Conservation (phyloP, 2,329 filamentous ascomycete genomes). For the Cladorrhinum sp. region DNA sequence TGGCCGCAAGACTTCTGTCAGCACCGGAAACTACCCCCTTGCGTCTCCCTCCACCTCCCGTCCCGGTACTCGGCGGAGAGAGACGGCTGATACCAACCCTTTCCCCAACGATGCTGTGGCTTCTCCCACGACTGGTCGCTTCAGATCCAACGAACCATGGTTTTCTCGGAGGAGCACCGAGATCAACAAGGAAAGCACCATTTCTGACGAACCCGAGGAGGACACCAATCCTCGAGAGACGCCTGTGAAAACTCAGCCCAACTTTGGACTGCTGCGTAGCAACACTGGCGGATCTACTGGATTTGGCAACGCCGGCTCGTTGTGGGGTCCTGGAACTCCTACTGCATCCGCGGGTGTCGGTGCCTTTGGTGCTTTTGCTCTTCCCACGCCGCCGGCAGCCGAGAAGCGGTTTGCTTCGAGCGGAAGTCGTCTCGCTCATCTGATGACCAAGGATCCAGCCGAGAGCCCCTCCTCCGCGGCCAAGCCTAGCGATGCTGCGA, state of each 20-base stretch:
- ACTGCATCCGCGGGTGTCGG: constrained; percentile 61
- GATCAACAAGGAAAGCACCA: constrained; percentile 43
- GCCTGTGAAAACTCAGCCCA: constrained; percentile 31
- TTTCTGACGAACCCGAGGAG: constrained; percentile 52
- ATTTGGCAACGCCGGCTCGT: constrained; percentile 42
- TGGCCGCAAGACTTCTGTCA: constrained; percentile 79
- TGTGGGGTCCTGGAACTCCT: constrained; percentile 52
- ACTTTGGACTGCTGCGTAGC: constrained; percentile 50
- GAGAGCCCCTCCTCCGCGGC: constrained; percentile 61
- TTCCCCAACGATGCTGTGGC: constrained; percentile 50
- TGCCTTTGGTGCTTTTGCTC: constrained; percentile 86
- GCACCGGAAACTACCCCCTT: constrained; percentile 64
- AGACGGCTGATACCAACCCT: constrained; percentile 70
- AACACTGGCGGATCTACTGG: constrained; percentile 50
- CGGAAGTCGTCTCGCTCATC: constrained; percentile 80
- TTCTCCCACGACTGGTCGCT: constrained; percentile 61
- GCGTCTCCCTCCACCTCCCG: constrained; percentile 71
- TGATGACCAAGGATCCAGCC: constrained; percentile 73
- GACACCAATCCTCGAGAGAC: constrained; percentile 35
- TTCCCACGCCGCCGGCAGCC: constrained; percentile 50
- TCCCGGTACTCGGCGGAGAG: constrained; percentile 75
- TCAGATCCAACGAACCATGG: constrained; percentile 62
- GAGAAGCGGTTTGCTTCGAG: constrained; percentile 76
- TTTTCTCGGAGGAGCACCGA: constrained; percentile 54
- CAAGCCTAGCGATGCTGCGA: constrained; percentile 50